Base-by-base conservation (phyloP, 1,284 basidiomycete genomes). In the Volvariella volvacea region DNA sequence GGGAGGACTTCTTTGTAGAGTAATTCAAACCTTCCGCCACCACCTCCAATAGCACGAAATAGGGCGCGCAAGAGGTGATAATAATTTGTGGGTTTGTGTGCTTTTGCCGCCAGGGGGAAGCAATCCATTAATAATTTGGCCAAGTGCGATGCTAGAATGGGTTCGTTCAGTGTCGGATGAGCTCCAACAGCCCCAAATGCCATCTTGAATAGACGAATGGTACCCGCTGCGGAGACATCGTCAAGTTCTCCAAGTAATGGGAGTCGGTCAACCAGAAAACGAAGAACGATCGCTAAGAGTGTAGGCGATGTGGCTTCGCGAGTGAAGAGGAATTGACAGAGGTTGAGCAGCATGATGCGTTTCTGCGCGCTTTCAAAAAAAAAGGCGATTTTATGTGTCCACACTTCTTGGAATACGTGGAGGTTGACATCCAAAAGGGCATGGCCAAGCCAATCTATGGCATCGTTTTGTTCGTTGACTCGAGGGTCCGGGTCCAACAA, bases 1-100 rank as follows among this genome's bases (percentile, higher is more conserved):
- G 97, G 95, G 10, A 98, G 71, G 3, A 99, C 94, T 58, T 97
- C 95, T 60, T 95, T 94, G 73, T 99, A 99, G 37, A 99, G 69
- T 32, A 91, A 74, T 62, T 99, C 96, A 62, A 97, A 98, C 20
- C 91, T 76, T 7, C 95, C 96, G 1, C 92, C 94, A 2, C 85
- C 86, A 0, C 83, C 82, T n/a, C 97, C 96, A 48, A 99, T 99
- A 9, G 93, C 92, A 44, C 95, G 83, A 73, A 99, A 99, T 37
- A 99, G 77, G 0, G 89, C 90, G 43, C 93, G 80, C 10, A 99
- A 78, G n/a, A 99, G 79, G 58, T 93, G 83, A 63, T 93, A 96
- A 63, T 98, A 99, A 60, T 96, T 89, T 2, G 83, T 82, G 1
- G 96, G 91, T 59, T 93, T 92, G 21, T 84, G 75, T 1, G 95